phyloP scores from a whole-genome alignment of 257 asterid species.

The Schizonepeta tenuifolia region DNA sequence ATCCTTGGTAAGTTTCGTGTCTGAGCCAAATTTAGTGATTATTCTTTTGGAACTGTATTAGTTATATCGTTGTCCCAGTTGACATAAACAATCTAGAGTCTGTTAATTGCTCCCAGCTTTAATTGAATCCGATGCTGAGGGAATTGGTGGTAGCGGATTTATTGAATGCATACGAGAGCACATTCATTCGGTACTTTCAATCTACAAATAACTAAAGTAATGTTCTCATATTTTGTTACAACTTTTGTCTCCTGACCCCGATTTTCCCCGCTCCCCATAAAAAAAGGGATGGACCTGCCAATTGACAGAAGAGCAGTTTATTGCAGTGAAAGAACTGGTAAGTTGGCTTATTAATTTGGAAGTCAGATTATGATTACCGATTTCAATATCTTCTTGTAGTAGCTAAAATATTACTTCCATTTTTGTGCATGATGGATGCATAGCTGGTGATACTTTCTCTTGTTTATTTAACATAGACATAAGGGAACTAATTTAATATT shows the following conservation, averaged over 20 bases:
- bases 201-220: constrained; percentile 15
- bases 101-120: constrained; percentile 58
- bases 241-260: constrained; percentile 26
- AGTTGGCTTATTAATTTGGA: constrained; percentile 4
- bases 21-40: constrained; percentile 4
- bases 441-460: not conserved
- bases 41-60: constrained; percentile 7
- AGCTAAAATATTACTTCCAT: not conserved
- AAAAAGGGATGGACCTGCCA: constrained; percentile 37
- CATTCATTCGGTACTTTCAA: constrained; percentile 76
- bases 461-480: not conserved
- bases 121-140: constrained; percentile 97
- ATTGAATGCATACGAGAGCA: constrained; percentile 97
- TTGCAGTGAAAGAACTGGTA: constrained; percentile 39
- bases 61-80: constrained; percentile 24
- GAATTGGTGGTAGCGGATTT: constrained; percentile 93
- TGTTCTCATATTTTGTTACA: constrained; percentile 19
- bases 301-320: constrained; percentile 36
- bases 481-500: not conserved
- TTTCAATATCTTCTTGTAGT: not conserved
- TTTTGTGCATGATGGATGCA: not conserved
- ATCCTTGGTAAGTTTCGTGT: constrained; percentile 65
- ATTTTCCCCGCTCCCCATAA: not conserved
- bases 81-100: constrained; percentile 31
- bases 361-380: constrained; percentile 11